Base-by-base conservation (phyloP, 1,139 yeast species). In the Zygotorulaspora mrakii region DNA sequence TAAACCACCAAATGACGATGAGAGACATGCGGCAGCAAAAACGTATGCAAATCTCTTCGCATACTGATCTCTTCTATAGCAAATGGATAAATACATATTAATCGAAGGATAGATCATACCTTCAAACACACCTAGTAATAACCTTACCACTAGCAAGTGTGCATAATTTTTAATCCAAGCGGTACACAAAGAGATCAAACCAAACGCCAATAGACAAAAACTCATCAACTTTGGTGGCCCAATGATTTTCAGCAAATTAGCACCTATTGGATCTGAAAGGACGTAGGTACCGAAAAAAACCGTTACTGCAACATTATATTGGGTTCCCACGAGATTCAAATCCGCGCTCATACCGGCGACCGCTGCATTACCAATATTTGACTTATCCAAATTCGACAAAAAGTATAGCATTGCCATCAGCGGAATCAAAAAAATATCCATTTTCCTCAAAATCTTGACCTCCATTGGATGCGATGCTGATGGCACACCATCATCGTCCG, bases 321-420 rank as follows among this genome's bases (percentile, higher is more conserved):
- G 70, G 36, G 60, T 61, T 2, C 76, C 78, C 4, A 57, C 56
- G 32, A 77, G 63, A 1, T 69, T 69, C 38, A 77, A 54, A 48
- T 75, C 79, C 31, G 68, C 63, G 41, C 74, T 72, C 45, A 77
- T 56, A 8, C 80, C 80, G 25, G 79, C 82, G 12, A 77, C 68
- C 50, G 76, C 69, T 1, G 82, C 82, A 49, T 74, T 70, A 39
- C 82, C 82, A 47, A 77, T 76, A 54, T 76, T 76, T 37, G 77
- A 75, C 48, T 79, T 66, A 58, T 77, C 83, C 50, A 77, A 59
- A 52, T 74, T 76, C 39, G 78, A 75, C 46, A 76, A 65, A 48
- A 77, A 71, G 52, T 77, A 77, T 37, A 76, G 66, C 32, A 72
- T 54, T 16, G 74, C 69, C 48, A 77, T 61, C 68, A 76, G 68